Conservation (phyloP, 257 asterid genomes). For the Forsythia suspensa region DNA sequence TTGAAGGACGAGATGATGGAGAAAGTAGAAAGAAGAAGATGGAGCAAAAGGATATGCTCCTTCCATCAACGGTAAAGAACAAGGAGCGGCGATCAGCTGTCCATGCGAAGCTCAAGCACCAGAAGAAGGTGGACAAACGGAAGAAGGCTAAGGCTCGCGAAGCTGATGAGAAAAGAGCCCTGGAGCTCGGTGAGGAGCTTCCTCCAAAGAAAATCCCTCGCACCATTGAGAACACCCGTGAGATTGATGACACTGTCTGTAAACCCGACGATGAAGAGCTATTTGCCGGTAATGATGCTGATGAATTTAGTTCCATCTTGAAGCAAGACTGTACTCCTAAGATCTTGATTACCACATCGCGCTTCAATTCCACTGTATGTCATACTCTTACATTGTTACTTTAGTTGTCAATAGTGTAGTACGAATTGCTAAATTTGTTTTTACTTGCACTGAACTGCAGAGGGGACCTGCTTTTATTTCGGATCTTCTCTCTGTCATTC, state of each 20-base stretch:
- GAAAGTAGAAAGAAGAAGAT: constrained; percentile 22
- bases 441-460: constrained; percentile 40
- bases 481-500: constrained; percentile 75
- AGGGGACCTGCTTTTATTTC: constrained; percentile 88
- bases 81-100: constrained; percentile 79
- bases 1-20: constrained; percentile 8
- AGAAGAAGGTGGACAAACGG: constrained; percentile 72
- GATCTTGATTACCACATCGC: constrained; percentile 83
- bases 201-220: constrained; percentile 67
- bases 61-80: constrained; percentile 78
- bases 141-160: constrained; percentile 72
- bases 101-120: constrained; percentile 76
- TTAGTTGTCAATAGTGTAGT: not conserved
- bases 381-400: not conserved
- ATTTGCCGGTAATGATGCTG: constrained; percentile 82
- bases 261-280: constrained; percentile 93
- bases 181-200: constrained; percentile 95
- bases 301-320: constrained; percentile 73
- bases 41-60: constrained; percentile 38
- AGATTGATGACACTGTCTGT: constrained; percentile 80
- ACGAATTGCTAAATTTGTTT: not conserved
- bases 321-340: constrained; percentile 64
- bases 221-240: constrained; percentile 93
- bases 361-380: constrained; percentile 84
- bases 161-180: constrained; percentile 73